A percentile compares a stretch with the other conserved stretches of the same genome.
Evolutionary conservation across 1,139 yeast species (phyloP).

Genomic region (Scheffersomyces quercinus): DNA sequence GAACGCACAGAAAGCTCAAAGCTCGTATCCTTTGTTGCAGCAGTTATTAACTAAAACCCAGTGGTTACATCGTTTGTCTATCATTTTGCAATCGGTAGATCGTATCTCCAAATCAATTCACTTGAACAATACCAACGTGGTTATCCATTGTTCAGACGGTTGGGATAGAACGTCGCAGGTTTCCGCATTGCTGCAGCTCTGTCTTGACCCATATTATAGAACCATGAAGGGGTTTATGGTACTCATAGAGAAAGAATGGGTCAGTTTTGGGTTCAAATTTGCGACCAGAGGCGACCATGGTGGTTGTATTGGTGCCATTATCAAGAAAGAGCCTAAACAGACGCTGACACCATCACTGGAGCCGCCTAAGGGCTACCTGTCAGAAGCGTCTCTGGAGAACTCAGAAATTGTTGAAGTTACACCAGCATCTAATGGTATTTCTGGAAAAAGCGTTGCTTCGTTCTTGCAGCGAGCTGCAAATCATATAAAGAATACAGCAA

Average conservation of each 20-base stretch:
- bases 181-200: conserved; percentile 78
- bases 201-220: conserved; percentile 87
- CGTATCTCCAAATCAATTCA: conserved; percentile 78
- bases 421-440: not conserved
- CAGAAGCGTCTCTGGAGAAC: conserved; percentile 3
- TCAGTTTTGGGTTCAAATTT: conserved; percentile 90
- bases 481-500: conserved; percentile 42
- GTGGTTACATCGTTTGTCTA: conserved; percentile 76
- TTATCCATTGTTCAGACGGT: conserved; percentile 96
- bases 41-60: conserved; percentile 61
- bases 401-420: not conserved
- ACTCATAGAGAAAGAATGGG: conserved; percentile 91
- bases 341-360: conserved; percentile 1
- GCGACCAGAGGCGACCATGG: conserved; percentile 80
- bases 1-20: conserved; percentile 40
- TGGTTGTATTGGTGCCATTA: conserved; percentile 46
- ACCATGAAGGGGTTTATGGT: conserved; percentile 85
- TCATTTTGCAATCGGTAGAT: conserved; percentile 75
- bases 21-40: conserved; percentile 31
- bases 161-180: conserved; percentile 97
- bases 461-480: conserved; percentile 46
- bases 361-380: not conserved
- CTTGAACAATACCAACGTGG: conserved; percentile 75
- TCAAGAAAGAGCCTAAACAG: conserved; percentile 14
- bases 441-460: conserved; percentile 20